Evolutionary conservation across 441 rosid genomes (phyloP).

Genomic region (Pelargonium fulgidum): DNA sequence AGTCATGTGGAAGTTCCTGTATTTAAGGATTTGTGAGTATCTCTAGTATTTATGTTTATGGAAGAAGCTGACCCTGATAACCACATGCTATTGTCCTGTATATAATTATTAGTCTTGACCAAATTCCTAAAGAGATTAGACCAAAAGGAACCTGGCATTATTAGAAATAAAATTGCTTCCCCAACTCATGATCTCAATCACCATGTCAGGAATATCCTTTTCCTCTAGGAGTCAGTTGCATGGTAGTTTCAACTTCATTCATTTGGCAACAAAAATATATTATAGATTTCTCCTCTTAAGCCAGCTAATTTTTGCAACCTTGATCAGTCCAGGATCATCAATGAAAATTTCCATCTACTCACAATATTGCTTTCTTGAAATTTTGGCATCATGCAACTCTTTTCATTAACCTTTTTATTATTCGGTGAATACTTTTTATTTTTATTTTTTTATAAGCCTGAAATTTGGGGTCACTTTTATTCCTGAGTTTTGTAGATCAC

Average conservation of each 20-base stretch:
- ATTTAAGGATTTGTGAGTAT: constrained; percentile 79
- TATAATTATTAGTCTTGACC: neutral
- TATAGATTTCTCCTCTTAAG: no score
- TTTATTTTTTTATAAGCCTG: no score
- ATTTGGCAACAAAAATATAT: neutral
- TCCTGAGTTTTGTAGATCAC: no score
- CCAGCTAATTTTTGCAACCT: neutral
- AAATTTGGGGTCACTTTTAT: no score
- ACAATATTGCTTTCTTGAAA: no score
- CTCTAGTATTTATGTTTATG: neutral
- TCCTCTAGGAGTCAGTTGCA: neutral
- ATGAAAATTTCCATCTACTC: no score
- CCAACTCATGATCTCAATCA: neutral
- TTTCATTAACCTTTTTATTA: no score
- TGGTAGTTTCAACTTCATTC: neutral
- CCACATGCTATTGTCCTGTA: neutral
- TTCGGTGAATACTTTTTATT: no score
- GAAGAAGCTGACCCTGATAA: neutral
- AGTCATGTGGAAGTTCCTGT: constrained; percentile 83
- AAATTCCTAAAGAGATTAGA: neutral
- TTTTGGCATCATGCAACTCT: no score
- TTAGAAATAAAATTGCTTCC: neutral
- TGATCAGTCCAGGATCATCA: neutral
- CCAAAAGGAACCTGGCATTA: neutral
- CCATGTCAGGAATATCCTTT: neutral